A percentile compares a stretch with the other conserved stretches of the same genome.
Conservation (phyloP, 2,329 filamentous ascomycete genomes). For the Beauveria australis region DNA sequence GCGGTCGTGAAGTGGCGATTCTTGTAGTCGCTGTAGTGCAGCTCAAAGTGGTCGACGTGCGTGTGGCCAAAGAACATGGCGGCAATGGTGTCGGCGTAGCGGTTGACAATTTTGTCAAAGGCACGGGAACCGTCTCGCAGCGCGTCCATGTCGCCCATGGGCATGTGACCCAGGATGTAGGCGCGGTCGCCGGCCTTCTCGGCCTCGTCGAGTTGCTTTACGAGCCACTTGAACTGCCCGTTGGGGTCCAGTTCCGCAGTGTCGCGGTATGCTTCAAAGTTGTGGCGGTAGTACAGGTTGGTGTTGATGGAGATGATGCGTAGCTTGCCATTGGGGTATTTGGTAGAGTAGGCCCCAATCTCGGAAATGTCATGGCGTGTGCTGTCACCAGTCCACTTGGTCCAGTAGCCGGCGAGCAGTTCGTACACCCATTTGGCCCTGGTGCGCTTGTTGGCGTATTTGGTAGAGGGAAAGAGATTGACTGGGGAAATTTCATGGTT, state of each 20-base stretch:
- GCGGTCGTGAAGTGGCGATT: slow-evolving; percentile 34
- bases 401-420: slow-evolving; percentile 37
- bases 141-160: slow-evolving; percentile 40
- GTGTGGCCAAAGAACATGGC: slow-evolving; percentile 52
- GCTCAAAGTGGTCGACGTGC: slow-evolving; percentile 47
- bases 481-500: slow-evolving; percentile 49
- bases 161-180: slow-evolving; percentile 51
- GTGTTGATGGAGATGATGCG: slow-evolving; percentile 53
- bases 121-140: slow-evolving; percentile 45
- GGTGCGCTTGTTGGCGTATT: slow-evolving; percentile 21
- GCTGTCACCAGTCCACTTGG: slow-evolving; percentile 34
- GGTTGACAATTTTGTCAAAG: slow-evolving; percentile 44
- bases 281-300: slow-evolving; percentile 50
- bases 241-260: slow-evolving; percentile 42
- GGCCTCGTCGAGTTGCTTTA: slow-evolving; percentile 42
- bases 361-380: slow-evolving; percentile 24
- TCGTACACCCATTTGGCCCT: slow-evolving; percentile 46
- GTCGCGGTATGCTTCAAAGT: slow-evolving; percentile 47
- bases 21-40: slow-evolving; percentile 43
- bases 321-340: slow-evolving; percentile 37
- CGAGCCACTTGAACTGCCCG: slow-evolving; percentile 45
- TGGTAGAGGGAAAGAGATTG: slow-evolving; percentile 40
- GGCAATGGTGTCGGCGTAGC: slow-evolving; percentile 45
- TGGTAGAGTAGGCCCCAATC: slow-evolving; percentile 42
- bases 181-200: slow-evolving; percentile 44